phyloP scores from a whole-genome alignment of 2,329 filamentous ascomycete genomes.

The Aureobasidium uvarum region DNA sequence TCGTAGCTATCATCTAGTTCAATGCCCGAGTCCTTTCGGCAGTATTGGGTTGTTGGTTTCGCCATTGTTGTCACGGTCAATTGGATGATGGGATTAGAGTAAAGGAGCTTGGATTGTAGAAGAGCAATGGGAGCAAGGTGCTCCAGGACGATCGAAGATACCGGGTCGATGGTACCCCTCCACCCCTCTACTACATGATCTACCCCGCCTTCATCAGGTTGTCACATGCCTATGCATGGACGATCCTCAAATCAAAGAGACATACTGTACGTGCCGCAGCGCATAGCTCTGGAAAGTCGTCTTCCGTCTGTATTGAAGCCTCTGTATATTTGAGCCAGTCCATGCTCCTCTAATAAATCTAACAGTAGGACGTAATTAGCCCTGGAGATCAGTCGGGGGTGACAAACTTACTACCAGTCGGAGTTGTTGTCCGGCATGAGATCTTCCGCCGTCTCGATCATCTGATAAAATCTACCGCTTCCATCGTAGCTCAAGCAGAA shows the following conservation, averaged over 20 bases:
- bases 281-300: background rate
- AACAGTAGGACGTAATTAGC: background rate
- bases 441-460: no score
- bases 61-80: conserved; percentile 2
- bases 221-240: background rate
- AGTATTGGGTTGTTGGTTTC: background rate
- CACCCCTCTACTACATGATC: conserved; percentile 3
- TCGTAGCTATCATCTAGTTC: conserved; percentile 24
- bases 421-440: no score
- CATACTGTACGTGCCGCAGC: background rate
- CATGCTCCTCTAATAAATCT: background rate
- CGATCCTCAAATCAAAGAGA: background rate
- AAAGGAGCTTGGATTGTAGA: background rate
- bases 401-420: background rate
- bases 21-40: conserved; percentile 22
- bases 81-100: background rate
- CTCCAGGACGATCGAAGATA: background rate
- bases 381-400: background rate
- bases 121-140: background rate
- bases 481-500: background rate
- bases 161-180: background rate
- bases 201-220: conserved; percentile 9
- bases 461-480: conserved; percentile 4
- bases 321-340: no score
- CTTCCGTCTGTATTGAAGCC: background rate